These are phyloP conservation scores for Blastobotrys americana DNA, from an alignment of 805 yeast species.

Conservation along the genomic window DNA sequence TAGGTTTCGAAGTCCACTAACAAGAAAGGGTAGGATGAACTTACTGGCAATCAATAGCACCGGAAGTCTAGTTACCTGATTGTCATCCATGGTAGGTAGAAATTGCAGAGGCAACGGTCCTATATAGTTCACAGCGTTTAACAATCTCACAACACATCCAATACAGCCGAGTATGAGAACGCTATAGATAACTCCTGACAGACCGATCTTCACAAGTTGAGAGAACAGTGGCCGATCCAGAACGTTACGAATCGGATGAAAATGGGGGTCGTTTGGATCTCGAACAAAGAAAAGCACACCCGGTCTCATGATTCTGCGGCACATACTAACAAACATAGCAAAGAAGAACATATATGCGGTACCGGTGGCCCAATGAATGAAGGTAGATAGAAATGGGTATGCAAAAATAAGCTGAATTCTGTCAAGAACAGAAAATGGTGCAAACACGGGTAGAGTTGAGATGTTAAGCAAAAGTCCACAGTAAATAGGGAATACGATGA, in stretches of 20 bases:
- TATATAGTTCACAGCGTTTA: constrained; percentile 29
- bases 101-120: constrained; percentile 23
- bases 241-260: constrained; percentile 80
- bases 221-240: constrained; percentile 64
- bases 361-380: constrained; percentile 61
- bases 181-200: constrained; percentile 56
- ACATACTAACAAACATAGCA: constrained; percentile 81
- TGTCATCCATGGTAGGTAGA: constrained; percentile 24
- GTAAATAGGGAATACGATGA: constrained; percentile 75
- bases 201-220: constrained; percentile 64
- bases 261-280: constrained; percentile 90
- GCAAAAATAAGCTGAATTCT: constrained; percentile 6
- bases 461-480: constrained; percentile 76
- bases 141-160: constrained; percentile 52
- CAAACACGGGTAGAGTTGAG: constrained; percentile 54
- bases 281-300: constrained; percentile 90
- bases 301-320: constrained; percentile 67
- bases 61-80: constrained; percentile 12
- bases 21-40: constrained; percentile 10
- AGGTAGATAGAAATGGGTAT: constrained; percentile 22
- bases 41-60: not conserved
- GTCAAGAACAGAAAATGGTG: constrained; percentile 9
- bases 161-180: constrained; percentile 67
- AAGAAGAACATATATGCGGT: constrained; percentile 81
- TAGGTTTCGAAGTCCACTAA: constrained; percentile 3